Evolutionary conservation across 2,329 filamentous ascomycete species (phyloP), one percentile per base, ranked within the genome.

Genomic region (Coniochaeta pulveracea): DNA sequence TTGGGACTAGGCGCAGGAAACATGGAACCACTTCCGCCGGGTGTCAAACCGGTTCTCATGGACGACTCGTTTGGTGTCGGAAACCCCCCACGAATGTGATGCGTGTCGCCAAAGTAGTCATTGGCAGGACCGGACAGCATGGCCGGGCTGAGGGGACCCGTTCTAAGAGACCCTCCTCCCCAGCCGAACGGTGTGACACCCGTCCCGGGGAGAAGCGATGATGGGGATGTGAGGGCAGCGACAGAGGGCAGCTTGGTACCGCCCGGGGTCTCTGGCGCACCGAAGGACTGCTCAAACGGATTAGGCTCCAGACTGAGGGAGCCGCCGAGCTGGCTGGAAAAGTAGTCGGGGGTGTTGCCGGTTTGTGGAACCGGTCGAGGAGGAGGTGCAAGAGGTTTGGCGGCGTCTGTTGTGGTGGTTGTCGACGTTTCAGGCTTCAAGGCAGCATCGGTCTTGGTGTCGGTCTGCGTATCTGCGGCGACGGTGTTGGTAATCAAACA

Each of bases 61-160:
- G 85, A 93, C 6, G 89, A 96, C 60, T 98, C 91, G 73, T 95
- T 95, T 1, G 89, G 89, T 4, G 91, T 96, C 4, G 86, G 85
- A 51, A 94, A 94, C 34, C 84, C 83, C 46, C 85, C 78, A 43
- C 83, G 76, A 42, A 93, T 66, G 38, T 74, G 80, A 51, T 80
- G 75, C 12, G 78, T 79, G 48, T 93, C 85, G 45, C 74, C 72
- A 52, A 95, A 94, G 60, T 95, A 96, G 53, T 95, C 86, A 54
- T 73, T 81, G 23, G 72, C 61, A 23, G 80, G 91, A 16, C 86
- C 91, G 29, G 86, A 85, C 36, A 98, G 77, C 88, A 98, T 96
- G 42, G 89, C 91, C 62, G 91, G 91, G 58, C 91, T 96, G 45
- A 98, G 61, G 26, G 91, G 91, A 46, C 91, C 91, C 39, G 86